These are phyloP conservation scores for Digitaria exilis DNA, from an alignment of 202 grass and related monocot species.

Conservation along the genomic window DNA sequence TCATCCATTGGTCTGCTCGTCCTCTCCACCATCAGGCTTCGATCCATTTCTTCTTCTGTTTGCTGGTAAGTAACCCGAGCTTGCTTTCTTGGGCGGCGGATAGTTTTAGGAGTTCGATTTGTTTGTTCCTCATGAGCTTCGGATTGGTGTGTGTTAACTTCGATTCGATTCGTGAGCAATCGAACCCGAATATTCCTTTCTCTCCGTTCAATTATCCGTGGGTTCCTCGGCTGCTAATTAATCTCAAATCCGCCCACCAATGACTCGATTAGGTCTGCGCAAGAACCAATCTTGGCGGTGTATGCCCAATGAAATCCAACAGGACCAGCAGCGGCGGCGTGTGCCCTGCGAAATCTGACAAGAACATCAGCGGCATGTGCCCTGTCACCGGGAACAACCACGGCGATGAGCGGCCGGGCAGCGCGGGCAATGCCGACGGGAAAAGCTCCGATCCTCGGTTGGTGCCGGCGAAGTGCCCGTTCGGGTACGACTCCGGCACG, in stretches of 20 bases:
- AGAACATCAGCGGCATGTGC: not conserved
- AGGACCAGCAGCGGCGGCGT: not conserved
- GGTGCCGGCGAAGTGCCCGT: conserved; percentile 63
- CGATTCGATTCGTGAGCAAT: not conserved
- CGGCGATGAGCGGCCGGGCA: not conserved
- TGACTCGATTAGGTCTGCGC: not conserved
- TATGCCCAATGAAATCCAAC: not conserved
- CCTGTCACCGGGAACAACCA: not conserved
- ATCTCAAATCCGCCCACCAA: not conserved
- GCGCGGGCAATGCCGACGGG: not conserved
- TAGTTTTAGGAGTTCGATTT: not conserved
- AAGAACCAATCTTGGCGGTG: not conserved
- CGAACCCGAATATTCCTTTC: not conserved
- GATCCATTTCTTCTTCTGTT: not conserved
- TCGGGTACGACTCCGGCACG: conserved; percentile 82
- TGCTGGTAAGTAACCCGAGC: not conserved
- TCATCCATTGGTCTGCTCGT: not conserved
- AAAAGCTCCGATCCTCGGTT: not conserved
- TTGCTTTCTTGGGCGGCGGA: no score
- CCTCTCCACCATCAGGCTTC: not conserved
- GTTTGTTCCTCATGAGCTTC: not conserved
- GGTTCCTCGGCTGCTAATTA: not conserved
- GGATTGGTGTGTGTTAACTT: not conserved
- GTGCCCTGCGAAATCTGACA: conserved; percentile 14
- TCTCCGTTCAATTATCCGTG: not conserved